These are phyloP conservation scores for Herpetomonas samuelpessoai DNA, from an alignment of 208 protist genomes.

Conservation along the genomic window DNA sequence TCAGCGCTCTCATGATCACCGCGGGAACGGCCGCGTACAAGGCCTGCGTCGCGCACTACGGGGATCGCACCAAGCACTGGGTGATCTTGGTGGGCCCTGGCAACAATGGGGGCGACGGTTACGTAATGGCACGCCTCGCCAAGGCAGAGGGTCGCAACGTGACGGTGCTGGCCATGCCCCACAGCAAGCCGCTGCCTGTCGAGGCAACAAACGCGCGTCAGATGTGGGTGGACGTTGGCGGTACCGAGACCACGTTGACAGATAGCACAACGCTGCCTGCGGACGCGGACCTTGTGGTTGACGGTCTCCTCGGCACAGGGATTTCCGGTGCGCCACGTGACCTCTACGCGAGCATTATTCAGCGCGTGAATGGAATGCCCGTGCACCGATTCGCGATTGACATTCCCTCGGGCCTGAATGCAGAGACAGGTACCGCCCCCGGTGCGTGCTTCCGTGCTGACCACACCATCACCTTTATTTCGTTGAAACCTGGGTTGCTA, in stretches of 20 bases:
- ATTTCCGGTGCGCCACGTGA: conserved; percentile 50
- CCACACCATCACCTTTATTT: conserved; percentile 79
- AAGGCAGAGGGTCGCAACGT: conserved; percentile 28
- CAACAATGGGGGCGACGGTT: conserved; percentile 88
- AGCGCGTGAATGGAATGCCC: conserved; percentile 40
- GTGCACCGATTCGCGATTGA: conserved; percentile 75
- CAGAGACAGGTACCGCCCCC: conserved; percentile 57
- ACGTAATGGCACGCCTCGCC: conserved; percentile 68
- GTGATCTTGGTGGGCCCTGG: conserved; percentile 75
- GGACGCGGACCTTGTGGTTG: conserved; percentile 70
- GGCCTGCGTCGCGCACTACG: conserved; percentile 36
- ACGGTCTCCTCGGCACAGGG: conserved; percentile 80
- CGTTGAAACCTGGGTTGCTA: conserved; percentile 79
- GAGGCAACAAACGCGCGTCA: conserved; percentile 51
- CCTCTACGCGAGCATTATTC: conserved; percentile 62
- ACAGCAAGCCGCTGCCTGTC: conserved; percentile 40
- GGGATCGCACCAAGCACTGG: conserved; percentile 36
- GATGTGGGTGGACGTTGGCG: conserved; percentile 34
- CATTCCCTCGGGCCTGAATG: conserved; percentile 84
- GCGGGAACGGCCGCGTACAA: conserved; percentile 60
- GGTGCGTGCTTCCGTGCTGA: conserved; percentile 65
- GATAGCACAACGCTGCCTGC: conserved; percentile 13
- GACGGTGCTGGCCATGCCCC: conserved; percentile 59
- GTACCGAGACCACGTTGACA: conserved; percentile 12
- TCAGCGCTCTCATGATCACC: conserved; percentile 67